phyloP scores from a whole-genome alignment of 805 yeast genomes.

The Starmerella tilneyi region DNA sequence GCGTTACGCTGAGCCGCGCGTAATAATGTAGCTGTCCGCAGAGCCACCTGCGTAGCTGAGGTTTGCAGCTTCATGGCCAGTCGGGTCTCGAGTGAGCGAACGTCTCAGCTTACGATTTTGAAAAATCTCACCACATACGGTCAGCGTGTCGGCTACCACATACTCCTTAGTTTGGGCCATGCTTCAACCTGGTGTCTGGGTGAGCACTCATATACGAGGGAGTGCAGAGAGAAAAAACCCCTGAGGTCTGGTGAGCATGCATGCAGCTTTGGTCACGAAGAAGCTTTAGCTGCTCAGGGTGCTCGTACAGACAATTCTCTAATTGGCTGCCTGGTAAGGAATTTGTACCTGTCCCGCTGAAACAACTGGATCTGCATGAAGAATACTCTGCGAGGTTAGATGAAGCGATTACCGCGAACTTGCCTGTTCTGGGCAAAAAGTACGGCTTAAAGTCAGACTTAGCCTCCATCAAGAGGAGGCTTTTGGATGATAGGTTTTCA shows the following conservation, averaged over 20 bases:
- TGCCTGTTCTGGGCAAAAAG: constrained; percentile 5
- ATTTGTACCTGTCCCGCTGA: neutral
- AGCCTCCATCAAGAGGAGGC: neutral
- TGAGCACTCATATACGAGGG: no score
- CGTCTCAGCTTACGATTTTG: neutral
- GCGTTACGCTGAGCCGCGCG: constrained; percentile 40
- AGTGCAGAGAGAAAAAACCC: no score
- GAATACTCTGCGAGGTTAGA: constrained; percentile 4
- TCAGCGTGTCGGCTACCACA: neutral
- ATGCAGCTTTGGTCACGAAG: neutral
- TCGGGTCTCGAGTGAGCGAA: neutral
- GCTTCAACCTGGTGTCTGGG: no score
- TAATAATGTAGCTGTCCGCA: constrained; percentile 68
- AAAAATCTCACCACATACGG: constrained; percentile 6
- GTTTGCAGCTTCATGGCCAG: constrained; percentile 58
- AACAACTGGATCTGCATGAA: neutral
- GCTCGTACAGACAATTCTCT: neutral
- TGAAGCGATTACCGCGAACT: constrained; percentile 3
- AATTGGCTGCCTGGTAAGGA: constrained; percentile 5
- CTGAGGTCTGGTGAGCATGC: neutral
- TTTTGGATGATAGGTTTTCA: neutral
- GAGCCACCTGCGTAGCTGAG: constrained; percentile 64
- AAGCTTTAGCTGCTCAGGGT: neutral
- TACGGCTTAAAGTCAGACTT: neutral
- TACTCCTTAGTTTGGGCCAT: neutral